Base-by-base conservation (phyloP, 164 flowering plant genomes). In the Annona cherimola region DNA sequence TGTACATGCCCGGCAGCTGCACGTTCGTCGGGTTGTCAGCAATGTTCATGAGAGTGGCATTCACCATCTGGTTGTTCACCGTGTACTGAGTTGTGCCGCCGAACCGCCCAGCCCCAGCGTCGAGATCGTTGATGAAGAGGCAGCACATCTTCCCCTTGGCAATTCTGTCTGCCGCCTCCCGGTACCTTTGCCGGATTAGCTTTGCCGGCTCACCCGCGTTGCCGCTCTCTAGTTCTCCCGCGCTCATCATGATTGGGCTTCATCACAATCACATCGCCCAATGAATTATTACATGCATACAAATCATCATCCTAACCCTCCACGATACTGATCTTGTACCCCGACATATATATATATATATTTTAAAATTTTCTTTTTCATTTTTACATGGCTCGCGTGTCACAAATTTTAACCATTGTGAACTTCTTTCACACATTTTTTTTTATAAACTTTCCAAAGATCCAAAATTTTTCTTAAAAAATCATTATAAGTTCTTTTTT, bases 41-140 rank as follows among this genome's bases (percentile, higher is more conserved):
- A 43, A 84, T 83, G 81, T 84, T 84, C 87, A 84, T 84, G 61
- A 84, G 85, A 35, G 85, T 84, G 16, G 85, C 87, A 42, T 83
- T 83, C 61, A 83, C 87, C 85, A 84, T 84, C 77, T 84, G 87
- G 81, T 84, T 84, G 81, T 84, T 84, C 4, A 83, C 87, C 26
- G 87, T 84, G 78, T 81, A 82, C 70, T 84, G 87, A 26, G 87
- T 84, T n/a, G 86, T 81, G 50, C 86, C 83, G 40, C 86, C 84
- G 8, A 84, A 12, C 61, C 86, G 75, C 61, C 84, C 86, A 3
- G 83, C 87, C 71, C 87, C 87, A 18, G 87, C 87, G 69, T 84
- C 87, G 11, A 84, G 81, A 76, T 84, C 85, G 55, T 82, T 84
- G 76, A 83, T 84, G 78, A 82, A 84, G 69, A 84, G 79, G 63